Evolutionary conservation across 331 rosid species (phyloP).

Genomic region (Quercus lobata): DNA sequence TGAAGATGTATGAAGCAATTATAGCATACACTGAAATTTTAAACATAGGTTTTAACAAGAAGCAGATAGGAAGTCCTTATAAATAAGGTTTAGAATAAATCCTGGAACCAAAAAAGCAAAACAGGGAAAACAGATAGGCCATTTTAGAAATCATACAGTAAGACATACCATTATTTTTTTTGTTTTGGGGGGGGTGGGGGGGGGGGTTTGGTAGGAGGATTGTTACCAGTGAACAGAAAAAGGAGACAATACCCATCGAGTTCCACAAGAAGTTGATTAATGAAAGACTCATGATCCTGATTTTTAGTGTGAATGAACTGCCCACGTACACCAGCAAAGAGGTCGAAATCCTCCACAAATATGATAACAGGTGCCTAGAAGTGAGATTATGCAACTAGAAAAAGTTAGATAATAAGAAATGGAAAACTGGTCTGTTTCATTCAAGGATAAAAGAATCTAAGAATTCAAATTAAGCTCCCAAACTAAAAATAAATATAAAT

Average conservation of each 20-base stretch:
- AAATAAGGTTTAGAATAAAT: not conserved
- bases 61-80: not conserved
- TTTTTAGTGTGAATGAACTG: slow-evolving; percentile 78
- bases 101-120: not conserved
- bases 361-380: slow-evolving; percentile 92
- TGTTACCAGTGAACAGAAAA: slow-evolving; percentile 10
- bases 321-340: slow-evolving; percentile 98
- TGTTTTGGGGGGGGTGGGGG: too few species aligned
- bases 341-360: slow-evolving; percentile 97
- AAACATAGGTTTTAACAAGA: not conserved
- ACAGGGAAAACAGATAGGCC: not conserved
- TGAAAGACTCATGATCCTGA: slow-evolving; percentile 96
- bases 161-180: not conserved
- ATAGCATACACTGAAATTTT: not conserved
- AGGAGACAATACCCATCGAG: slow-evolving; percentile 82
- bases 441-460: slow-evolving; percentile 2
- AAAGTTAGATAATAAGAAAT: slow-evolving; percentile 6
- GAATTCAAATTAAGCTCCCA: not conserved
- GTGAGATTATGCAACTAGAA: slow-evolving; percentile 24
- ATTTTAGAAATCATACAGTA: not conserved
- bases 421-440: slow-evolving; percentile 8
- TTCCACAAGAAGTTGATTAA: slow-evolving; percentile 97
- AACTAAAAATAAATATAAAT: not conserved
- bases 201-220: not conserved
- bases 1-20: not conserved